Evolutionary conservation across 139 green algal species (phyloP), one percentile per base, ranked within the genome.

Genomic region (Chlorella sp.): DNA sequence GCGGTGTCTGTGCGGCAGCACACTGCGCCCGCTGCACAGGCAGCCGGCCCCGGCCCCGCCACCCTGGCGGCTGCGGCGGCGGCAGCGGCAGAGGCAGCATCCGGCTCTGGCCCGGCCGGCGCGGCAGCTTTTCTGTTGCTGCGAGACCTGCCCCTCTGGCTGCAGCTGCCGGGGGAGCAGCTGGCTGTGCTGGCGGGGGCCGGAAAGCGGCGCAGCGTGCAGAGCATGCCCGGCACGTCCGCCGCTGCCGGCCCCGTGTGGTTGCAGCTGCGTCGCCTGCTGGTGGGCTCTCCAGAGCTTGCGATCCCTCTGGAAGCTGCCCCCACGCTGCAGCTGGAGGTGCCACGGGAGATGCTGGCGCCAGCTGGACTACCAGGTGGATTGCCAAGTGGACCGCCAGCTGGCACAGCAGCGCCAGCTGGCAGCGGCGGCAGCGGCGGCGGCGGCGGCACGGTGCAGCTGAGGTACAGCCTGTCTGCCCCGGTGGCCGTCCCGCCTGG

Each of bases 131-230:
- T 88, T 30, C 32, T 88, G 68, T 28, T 88, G 39, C 68, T 81
- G 64, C 84, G 42, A 0, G 84, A 81, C 37, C 66, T 88, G 2
- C 84, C 84, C 3, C 28, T 88, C 34, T 88, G 84, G 84, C 68
- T 88, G 68, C 84, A 88, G 84, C 84, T 88, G 66, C 84, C 84
- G 1, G 84, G 34, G 0, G 84, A 88, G 39, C 84, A 88, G 66
- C 68, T 88, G 64, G 66, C 68, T 15, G 64, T 28, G 66, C 68
- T 88, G 30, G 12, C 75, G 21, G 77, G 77, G 3, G 68, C 57
- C 16, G 66, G 84, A 39, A 88, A 88, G 84, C 84, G 84, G 68
- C 68, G 84, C 1, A 16, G 39, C 39, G 84, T 2, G 4, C 34
- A n/a, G n/a, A n/a, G n/a, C n/a, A n/a, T 36, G 0, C 22, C 79